Evolutionary conservation across 306 rosid species (phyloP).

Genomic region (Quercus glauca): DNA sequence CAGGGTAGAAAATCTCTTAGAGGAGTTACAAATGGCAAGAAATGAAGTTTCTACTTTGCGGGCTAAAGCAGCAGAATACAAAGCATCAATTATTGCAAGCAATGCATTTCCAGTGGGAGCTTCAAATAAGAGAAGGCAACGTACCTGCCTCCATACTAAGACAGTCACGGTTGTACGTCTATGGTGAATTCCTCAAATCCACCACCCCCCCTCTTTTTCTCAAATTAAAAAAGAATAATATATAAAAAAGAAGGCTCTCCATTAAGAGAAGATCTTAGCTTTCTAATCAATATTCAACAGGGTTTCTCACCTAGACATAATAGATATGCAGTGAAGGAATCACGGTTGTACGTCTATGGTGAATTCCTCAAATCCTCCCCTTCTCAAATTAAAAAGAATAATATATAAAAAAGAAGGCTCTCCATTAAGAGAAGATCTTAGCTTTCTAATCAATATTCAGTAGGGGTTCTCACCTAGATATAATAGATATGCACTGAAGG

Average conservation of each 20-base stretch:
- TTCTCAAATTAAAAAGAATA: no score
- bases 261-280: background rate
- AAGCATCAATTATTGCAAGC: constrained; percentile 67
- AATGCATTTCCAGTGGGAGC: constrained; percentile 64
- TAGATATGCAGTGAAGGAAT: background rate
- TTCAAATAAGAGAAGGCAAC: constrained; percentile 67
- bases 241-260: no score
- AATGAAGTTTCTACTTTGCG: constrained; percentile 72
- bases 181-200: background rate
- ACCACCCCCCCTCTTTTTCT: background rate
- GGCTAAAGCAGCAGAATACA: constrained; percentile 73
- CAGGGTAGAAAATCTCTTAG: constrained; percentile 76
- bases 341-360: background rate
- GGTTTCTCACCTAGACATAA: background rate
- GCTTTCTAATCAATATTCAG: background rate
- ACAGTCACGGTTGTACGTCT: background rate
- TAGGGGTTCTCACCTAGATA: background rate
- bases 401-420: no score
- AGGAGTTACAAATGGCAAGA: constrained; percentile 68
- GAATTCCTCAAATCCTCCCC: background rate
- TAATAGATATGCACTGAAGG: background rate
- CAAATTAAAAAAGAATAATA: no score
- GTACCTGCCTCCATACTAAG: background rate
- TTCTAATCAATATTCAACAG: background rate
- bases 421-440: background rate